Evolutionary conservation across 148 eudicot species (phyloP).

Genomic region (Fagopyrum tataricum): DNA sequence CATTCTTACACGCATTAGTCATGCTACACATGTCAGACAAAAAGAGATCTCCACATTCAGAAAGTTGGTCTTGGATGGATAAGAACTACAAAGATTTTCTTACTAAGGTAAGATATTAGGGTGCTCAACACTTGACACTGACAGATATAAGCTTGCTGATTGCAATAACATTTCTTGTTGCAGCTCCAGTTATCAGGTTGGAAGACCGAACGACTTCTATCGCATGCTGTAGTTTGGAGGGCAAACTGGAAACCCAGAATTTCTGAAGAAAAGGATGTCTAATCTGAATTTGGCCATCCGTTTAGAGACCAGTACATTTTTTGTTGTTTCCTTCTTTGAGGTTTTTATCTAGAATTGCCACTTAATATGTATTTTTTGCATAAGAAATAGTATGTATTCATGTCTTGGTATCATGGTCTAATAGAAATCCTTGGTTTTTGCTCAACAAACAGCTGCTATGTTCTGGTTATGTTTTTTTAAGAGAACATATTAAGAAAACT

Average conservation of each 20-base stretch:
- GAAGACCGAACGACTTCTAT: constrained; percentile 74
- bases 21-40: constrained; percentile 49
- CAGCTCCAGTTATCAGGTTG: constrained; percentile 73
- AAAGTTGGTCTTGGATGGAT: constrained; percentile 81
- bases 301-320: no score
- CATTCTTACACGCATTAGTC: constrained; percentile 80
- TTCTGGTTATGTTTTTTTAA: no score
- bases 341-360: no score
- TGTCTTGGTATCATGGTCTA: no score
- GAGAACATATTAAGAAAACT: no score
- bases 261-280: constrained; percentile 35
- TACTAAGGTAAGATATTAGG: constrained; percentile 56
- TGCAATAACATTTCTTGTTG: constrained; percentile 3
- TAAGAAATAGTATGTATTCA: no score
- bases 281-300: neutral
- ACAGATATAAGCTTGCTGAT: neutral
- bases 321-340: no score
- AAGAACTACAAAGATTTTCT: constrained; percentile 55
- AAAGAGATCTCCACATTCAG: constrained; percentile 34
- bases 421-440: no score
- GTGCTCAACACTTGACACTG: neutral
- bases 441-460: no score
- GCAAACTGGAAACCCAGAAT: constrained; percentile 52
- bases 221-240: constrained; percentile 79
- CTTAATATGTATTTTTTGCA: no score